phyloP scores from a whole-genome alignment of 1,284 basidiomycete species.

The Puccinia novopanici region DNA sequence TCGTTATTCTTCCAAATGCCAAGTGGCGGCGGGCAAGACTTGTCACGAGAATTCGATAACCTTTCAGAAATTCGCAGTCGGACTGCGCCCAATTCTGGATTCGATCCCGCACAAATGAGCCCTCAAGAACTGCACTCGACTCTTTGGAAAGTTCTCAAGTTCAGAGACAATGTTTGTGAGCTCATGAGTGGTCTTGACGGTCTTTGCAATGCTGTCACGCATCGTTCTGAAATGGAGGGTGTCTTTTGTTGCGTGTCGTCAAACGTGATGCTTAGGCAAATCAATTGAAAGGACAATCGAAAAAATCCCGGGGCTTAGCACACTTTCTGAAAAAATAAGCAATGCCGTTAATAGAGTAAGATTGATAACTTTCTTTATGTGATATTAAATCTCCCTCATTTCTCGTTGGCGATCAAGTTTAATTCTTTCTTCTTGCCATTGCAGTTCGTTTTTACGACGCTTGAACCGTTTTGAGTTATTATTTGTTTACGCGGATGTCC shows the following conservation, averaged over 20 bases:
- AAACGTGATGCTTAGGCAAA: constrained; percentile 62
- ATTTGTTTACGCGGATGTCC: constrained; percentile 1
- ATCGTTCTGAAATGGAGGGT: neutral
- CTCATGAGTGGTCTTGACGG: neutral
- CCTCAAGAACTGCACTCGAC: constrained; percentile 83
- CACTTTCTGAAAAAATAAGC: constrained; percentile 77
- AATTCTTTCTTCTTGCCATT: constrained; percentile 3
- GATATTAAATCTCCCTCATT: neutral
- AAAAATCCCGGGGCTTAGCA: constrained; percentile 65
- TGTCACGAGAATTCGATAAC: constrained; percentile 71
- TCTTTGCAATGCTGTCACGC: neutral
- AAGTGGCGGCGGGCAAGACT: constrained; percentile 61
- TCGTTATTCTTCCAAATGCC: constrained; percentile 60
- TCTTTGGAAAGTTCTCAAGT: constrained; percentile 82
- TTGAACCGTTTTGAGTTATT: constrained; percentile 51
- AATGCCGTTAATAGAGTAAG: constrained; percentile 63
- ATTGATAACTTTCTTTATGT: constrained; percentile 52
- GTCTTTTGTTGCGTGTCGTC: neutral
- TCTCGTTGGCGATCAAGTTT: neutral
- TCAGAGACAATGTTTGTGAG: constrained; percentile 70
- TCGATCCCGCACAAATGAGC: constrained; percentile 73
- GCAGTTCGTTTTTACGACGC: constrained; percentile 51
- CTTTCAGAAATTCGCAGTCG: constrained; percentile 71
- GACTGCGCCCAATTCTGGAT: constrained; percentile 56
- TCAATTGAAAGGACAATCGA: constrained; percentile 82